Percentiles rank a stretch among this genome's conserved stretches.
Conservation (phyloP, 2,329 filamentous ascomycete genomes). For the Colletotrichum melonis region DNA sequence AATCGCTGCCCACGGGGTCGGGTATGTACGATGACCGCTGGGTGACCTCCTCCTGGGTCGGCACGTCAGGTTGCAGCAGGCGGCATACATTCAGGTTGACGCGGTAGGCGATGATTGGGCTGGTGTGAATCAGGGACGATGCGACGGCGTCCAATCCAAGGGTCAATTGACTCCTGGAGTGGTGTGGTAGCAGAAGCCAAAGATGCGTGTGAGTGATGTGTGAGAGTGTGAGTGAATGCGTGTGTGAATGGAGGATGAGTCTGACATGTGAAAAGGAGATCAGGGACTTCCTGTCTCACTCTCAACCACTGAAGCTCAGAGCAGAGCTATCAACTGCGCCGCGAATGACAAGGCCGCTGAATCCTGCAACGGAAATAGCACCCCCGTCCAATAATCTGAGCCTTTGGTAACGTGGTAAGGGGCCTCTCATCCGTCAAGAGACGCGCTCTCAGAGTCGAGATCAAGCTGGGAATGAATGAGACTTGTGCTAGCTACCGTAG, state of each 20-base stretch:
- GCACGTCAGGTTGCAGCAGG: constrained; percentile 13
- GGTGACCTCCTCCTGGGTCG: background rate
- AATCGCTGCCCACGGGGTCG: constrained; percentile 13
- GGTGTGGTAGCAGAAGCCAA: constrained; percentile 8
- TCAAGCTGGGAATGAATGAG: background rate
- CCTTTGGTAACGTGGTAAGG: constrained; percentile 7
- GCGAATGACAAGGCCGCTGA: constrained; percentile 4
- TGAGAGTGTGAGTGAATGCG: background rate
- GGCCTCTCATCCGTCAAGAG: background rate
- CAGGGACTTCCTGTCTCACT: background rate
- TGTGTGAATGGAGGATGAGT: background rate
- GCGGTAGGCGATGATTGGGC: constrained; percentile 31
- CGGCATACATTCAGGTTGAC: constrained; percentile 3
- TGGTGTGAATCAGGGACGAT: constrained; percentile 27
- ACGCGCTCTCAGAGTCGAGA: background rate
- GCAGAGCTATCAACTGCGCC: background rate
- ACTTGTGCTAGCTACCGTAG: background rate
- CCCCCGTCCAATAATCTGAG: constrained; percentile 5
- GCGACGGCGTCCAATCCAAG: constrained; percentile 12
- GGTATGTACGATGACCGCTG: constrained; percentile 24
- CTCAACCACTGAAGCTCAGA: background rate
- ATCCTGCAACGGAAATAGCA: constrained; percentile 29
- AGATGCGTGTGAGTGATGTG: background rate
- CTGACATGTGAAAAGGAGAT: constrained; percentile 32
- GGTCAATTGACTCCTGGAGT: constrained; percentile 25